Base-by-base conservation (phyloP, 495 filamentous ascomycete species). In the Podospora tetraspora region DNA sequence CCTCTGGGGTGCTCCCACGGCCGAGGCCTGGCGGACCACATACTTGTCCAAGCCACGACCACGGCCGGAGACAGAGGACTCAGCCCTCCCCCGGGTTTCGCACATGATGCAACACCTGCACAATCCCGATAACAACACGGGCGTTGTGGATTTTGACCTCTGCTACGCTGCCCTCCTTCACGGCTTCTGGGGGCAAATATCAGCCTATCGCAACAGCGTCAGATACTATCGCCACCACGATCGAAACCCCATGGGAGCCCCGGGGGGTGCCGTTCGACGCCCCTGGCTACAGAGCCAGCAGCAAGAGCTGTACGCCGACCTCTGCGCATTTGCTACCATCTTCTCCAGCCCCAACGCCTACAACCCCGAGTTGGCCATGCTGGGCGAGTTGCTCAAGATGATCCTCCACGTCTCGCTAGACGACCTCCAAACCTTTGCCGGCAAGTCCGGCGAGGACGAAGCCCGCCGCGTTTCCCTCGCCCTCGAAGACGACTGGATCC, bases 341-440 rank as follows among this genome's bases (percentile, higher is more conserved):
- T 57, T 72, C 43, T 32, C 23, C 62, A 66, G 22, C 22, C 19
- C 29, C 22, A 52, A 52, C 19, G 43, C 43, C 19, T 52, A 52
- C 30, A 69, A 65, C n/a, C 57, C 66, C 21, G 72, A 83, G 13
- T 30, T 72, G 22, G 61, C 71, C 30, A 71, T 72, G 19, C 30
- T 56, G 2, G 58, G 62, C 22, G 83, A 89, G 64, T 77, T 86
- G 1, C 77, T 87, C 34, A 79, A 82, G 19, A 83, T 88, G 81
- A 76, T 81, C 61, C 74, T 88, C 0, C 79, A 88, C 71, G 81
- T 86, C 69, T 85, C 85, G 0, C 78, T 86, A 0, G 87, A 88
- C 63, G 85, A 87, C n/a, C 79, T 88, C 0, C 85, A 89, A 63
- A 79, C 81, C 0, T 87, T 87, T 66, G 85, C 84, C 5, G 85